Percentiles rank a stretch among this genome's conserved stretches.
Conservation (phyloP, 1,284 basidiomycete species). For the Jaminaea rosea region DNA sequence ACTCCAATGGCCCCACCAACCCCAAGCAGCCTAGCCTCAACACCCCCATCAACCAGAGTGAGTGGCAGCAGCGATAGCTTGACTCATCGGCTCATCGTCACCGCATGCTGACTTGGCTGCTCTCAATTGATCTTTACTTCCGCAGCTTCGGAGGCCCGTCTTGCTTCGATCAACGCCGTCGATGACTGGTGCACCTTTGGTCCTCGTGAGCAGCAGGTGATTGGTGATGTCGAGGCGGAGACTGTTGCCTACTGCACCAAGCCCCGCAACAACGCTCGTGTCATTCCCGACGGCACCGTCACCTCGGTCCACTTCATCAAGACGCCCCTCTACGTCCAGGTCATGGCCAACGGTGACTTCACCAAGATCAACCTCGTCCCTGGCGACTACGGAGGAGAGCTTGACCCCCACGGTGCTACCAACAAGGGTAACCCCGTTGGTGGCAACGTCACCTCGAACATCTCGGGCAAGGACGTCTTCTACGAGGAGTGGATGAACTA, state of each 20-base stretch:
- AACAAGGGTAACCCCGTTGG: constrained; percentile 52
- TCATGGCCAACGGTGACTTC: constrained; percentile 49
- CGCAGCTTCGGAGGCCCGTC: constrained; percentile 26
- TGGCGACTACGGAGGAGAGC: constrained; percentile 41
- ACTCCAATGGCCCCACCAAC: constrained; percentile 37
- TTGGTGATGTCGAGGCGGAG: constrained; percentile 60
- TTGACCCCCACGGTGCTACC: constrained; percentile 46
- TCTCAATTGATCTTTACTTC: too few relatives aligned
- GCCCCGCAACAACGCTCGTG: constrained; percentile 45
- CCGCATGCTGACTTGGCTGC: too few relatives aligned
- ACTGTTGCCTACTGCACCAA: constrained; percentile 67
- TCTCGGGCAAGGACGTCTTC: constrained; percentile 50
- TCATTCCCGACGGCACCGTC: constrained; percentile 45
- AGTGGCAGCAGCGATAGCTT: background rate
- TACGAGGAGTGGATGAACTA: constrained; percentile 54
- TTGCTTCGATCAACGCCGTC: constrained; percentile 40
- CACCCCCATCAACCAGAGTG: constrained; percentile 43
- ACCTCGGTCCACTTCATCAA: constrained; percentile 45
- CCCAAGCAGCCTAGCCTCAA: constrained; percentile 27
- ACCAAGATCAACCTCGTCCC: constrained; percentile 38
- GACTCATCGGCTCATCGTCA: background rate
- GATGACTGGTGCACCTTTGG: constrained; percentile 48
- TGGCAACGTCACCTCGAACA: constrained; percentile 53
- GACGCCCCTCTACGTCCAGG: constrained; percentile 49
- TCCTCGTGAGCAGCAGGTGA: constrained; percentile 49